phyloP scores from a whole-genome alignment of 306 rosid genomes.

The Purshia tridentata region DNA sequence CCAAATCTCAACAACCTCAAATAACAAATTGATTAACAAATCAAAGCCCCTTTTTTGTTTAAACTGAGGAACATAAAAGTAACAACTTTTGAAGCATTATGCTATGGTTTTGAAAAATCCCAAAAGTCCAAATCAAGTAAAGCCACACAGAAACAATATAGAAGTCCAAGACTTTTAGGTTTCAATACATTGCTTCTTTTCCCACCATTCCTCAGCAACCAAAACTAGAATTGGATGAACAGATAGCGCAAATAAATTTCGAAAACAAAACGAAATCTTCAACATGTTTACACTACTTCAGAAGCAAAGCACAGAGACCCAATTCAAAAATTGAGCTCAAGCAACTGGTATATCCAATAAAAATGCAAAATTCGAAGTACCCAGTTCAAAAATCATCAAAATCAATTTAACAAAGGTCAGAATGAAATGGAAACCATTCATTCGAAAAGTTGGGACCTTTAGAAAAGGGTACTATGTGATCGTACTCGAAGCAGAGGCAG shows the following conservation, averaged over 20 bases:
- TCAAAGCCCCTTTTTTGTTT: neutral
- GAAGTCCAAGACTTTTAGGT: neutral
- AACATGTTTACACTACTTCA: neutral
- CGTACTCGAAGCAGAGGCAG: constrained; percentile 94
- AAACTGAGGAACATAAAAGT: neutral
- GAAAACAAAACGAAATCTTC: neutral
- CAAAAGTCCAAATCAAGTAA: neutral
- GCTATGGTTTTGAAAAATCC: neutral
- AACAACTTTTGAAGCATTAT: neutral
- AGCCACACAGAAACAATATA: neutral
- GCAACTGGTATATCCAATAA: neutral
- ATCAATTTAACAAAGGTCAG: neutral
- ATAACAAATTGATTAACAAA: neutral
- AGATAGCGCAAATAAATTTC: neutral
- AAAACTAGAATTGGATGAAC: neutral
- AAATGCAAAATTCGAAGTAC: neutral
- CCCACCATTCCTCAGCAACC: neutral
- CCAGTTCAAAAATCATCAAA: neutral
- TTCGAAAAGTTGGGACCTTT: constrained; percentile 48
- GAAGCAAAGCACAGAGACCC: constrained; percentile 7
- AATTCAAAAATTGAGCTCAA: constrained; percentile 8
- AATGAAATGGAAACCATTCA: neutral
- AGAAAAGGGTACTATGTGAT: constrained; percentile 83
- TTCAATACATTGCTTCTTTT: neutral
- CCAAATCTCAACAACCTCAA: constrained; percentile 14